Conservation (phyloP, 2,329 filamentous ascomycete genomes). For the Xylariomycetidae sp. region DNA sequence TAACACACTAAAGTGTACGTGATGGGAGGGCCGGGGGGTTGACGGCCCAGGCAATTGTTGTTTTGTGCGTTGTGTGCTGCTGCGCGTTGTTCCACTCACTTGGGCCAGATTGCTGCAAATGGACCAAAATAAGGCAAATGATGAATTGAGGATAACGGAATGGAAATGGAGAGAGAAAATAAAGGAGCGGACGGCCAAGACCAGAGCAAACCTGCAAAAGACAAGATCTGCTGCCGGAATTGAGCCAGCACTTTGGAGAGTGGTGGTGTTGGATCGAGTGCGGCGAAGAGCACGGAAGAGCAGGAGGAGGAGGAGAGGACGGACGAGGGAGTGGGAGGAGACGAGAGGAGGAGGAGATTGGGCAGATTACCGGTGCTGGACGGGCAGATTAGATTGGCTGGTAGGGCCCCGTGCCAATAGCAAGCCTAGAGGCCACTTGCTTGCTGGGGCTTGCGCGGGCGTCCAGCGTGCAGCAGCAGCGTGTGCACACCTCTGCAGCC, state of each 20-base stretch:
- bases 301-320: constrained; percentile 10
- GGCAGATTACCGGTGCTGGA: too few relatives aligned
- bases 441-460: too few relatives aligned
- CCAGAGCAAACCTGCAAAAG: constrained; percentile 44
- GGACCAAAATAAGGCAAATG: constrained; percentile 22
- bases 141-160: constrained; percentile 19
- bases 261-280: constrained; percentile 13
- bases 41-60: too few relatives aligned
- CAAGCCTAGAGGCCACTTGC: too few relatives aligned
- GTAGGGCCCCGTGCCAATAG: too few relatives aligned
- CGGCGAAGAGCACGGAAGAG: constrained; percentile 17
- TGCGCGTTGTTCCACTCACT: too few relatives aligned
- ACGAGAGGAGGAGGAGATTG: not conserved
- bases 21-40: too few relatives aligned
- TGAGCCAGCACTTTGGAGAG: constrained; percentile 39
- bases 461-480: too few relatives aligned
- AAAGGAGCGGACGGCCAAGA: constrained; percentile 57
- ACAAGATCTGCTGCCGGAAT: constrained; percentile 48
- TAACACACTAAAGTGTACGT: not conserved
- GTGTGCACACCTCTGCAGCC: too few relatives aligned
- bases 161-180: constrained; percentile 19
- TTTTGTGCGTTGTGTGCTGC: constrained; percentile 12
- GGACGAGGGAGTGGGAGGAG: not conserved
- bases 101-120: constrained; percentile 15
- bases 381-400: too few relatives aligned